A percentile compares a stretch with the other conserved stretches of the same genome.
These are phyloP conservation scores for Pythium utonaiense DNA, from an alignment of 352 stramenopile genomes.

Conservation along the genomic window DNA sequence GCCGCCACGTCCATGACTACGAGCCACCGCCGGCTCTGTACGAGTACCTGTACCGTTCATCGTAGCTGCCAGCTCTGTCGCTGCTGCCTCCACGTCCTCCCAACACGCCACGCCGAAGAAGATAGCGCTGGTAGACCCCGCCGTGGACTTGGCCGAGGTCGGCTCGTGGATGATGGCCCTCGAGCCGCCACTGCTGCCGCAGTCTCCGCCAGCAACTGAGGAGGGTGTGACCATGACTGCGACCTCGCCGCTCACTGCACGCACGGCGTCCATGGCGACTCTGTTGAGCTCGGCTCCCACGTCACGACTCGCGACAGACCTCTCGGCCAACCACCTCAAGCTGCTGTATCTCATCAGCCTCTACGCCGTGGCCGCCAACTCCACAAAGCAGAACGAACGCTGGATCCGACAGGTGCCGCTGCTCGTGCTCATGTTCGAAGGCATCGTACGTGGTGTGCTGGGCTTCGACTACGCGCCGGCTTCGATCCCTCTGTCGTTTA, in stretches of 20 bases:
- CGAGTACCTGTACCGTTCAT: no score
- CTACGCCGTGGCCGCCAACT: conserved; percentile 90
- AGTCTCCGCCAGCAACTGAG: not conserved
- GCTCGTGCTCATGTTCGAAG: conserved; percentile 96
- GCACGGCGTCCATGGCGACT: conserved; percentile 15
- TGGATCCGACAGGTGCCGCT: conserved; percentile 96
- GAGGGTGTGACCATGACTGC: not conserved
- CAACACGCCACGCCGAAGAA: not conserved
- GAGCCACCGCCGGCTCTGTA: conserved; percentile 5
- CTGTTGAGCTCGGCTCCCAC: conserved; percentile 9
- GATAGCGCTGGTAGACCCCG: not conserved
- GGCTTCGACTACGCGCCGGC: conserved; percentile 97
- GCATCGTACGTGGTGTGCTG: conserved; percentile 91
- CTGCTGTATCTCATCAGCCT: conserved; percentile 95
- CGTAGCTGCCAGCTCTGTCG: no score
- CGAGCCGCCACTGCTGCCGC: conserved; percentile 10
- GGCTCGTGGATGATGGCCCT: conserved; percentile 21
- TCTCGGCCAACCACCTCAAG: conserved; percentile 96
- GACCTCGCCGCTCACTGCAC: conserved; percentile 2
- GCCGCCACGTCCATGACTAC: conserved; percentile 14
- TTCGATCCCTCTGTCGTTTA: conserved; percentile 91
- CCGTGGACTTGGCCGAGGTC: conserved; percentile 1
- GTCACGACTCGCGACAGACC: conserved; percentile 27
- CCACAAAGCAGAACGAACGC: conserved; percentile 89
- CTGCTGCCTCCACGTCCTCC: not conserved